Conservation (phyloP, 495 filamentous ascomycete species). For the Niebla homalea region DNA sequence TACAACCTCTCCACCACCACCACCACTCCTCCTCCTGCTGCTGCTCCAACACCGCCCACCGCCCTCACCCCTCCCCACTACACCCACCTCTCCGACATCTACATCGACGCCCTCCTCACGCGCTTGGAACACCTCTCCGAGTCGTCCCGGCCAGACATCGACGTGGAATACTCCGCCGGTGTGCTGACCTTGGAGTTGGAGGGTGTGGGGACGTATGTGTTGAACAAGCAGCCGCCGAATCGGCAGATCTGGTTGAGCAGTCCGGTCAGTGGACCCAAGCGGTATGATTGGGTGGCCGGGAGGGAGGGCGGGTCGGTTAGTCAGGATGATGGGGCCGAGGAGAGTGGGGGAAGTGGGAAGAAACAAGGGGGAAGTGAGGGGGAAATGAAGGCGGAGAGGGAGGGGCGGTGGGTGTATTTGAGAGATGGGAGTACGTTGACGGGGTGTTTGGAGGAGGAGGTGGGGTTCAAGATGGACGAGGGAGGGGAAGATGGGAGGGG, state of each 20-base stretch:
- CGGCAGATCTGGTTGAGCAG: conserved; percentile 96
- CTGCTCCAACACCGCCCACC: background rate
- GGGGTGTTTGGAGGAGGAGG: conserved; percentile 56
- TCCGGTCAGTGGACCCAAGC: conserved; percentile 81
- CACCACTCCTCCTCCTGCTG: background rate
- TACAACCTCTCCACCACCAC: background rate
- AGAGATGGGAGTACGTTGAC: conserved; percentile 64
- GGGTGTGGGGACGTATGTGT: conserved; percentile 57
- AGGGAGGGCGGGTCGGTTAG: conserved; percentile 57
- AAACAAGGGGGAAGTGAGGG: conserved; percentile 39
- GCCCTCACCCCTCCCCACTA: conserved; percentile 20
- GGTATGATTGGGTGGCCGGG: conserved; percentile 77
- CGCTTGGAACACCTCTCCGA: conserved; percentile 35
- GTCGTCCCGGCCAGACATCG: conserved; percentile 31
- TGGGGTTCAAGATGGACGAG: conserved; percentile 22
- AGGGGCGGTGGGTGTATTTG: conserved; percentile 72
- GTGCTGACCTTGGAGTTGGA: conserved; percentile 51
- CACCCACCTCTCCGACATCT: conserved; percentile 36
- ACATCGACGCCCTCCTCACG: conserved; percentile 32
- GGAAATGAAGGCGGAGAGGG: conserved; percentile 50
- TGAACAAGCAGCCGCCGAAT: conserved; percentile 97
- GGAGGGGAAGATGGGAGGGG: background rate
- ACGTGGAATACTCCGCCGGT: conserved; percentile 58
- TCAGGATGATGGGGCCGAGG: conserved; percentile 81
- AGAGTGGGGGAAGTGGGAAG: conserved; percentile 64